phyloP scores from a whole-genome alignment of 306 rosid species.

The Mimosa bimucronata region DNA sequence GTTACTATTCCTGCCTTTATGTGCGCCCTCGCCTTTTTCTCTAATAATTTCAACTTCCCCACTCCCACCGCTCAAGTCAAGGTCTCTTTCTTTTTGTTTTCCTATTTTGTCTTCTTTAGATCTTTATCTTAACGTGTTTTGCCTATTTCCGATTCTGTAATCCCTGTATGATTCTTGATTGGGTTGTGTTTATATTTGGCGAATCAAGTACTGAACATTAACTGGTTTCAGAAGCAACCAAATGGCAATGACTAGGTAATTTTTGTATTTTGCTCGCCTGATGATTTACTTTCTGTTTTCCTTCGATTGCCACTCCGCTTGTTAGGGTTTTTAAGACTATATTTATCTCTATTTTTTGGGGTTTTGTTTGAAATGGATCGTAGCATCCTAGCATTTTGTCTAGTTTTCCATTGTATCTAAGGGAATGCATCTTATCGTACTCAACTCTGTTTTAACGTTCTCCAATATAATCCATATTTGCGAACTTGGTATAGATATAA shows the following conservation, averaged over 20 bases:
- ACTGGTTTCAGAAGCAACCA: conserved; percentile 98
- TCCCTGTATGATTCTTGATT: conserved; percentile 32
- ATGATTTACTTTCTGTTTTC: background rate
- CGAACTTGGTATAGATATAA: background rate
- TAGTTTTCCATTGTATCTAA: background rate
- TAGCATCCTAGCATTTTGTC: background rate
- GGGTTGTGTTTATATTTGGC: no score
- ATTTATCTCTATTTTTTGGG: background rate
- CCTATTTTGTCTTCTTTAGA: conserved; percentile 5
- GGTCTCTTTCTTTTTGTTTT: conserved; percentile 43
- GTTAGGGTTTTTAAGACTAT: background rate
- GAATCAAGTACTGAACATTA: conserved; percentile 74
- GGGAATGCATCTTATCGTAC: background rate
- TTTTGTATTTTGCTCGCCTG: background rate
- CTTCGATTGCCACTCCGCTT: background rate
- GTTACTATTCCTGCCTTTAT: conserved; percentile 76
- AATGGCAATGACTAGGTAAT: conserved; percentile 88
- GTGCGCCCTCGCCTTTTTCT: conserved; percentile 77
- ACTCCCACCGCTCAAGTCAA: conserved; percentile 76
- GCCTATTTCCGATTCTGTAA: background rate
- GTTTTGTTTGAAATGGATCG: background rate
- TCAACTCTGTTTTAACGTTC: background rate
- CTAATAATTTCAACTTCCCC: conserved; percentile 75
- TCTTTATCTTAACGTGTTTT: conserved; percentile 41
- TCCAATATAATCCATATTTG: background rate